These are phyloP conservation scores for Rhododendron kiyosumense DNA, from an alignment of 148 eudicot genomes.

Conservation along the genomic window DNA sequence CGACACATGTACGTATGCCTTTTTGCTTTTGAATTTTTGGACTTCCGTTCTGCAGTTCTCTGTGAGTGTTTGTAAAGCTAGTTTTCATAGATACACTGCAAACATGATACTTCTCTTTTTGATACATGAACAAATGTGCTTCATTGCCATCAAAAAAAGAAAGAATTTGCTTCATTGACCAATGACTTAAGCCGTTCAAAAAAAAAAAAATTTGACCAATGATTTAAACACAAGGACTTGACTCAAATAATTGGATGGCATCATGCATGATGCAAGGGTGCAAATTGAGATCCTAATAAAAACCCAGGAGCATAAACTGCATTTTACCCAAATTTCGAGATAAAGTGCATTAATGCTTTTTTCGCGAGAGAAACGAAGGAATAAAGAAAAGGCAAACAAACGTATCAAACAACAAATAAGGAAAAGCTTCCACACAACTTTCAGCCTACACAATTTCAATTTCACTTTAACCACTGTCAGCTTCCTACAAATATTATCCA, in stretches of 20 bases:
- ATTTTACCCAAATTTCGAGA: too few relatives aligned
- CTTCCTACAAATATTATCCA: constrained; percentile 2
- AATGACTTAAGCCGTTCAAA: too few relatives aligned
- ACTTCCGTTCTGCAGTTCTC: too few relatives aligned
- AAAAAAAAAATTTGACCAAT: too few relatives aligned
- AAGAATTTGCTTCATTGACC: too few relatives aligned
- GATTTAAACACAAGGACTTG: not conserved
- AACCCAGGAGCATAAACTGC: too few relatives aligned
- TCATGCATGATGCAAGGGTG: too few relatives aligned
- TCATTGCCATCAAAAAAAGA: not conserved
- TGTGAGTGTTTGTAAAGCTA: too few relatives aligned
- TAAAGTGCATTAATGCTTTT: not conserved
- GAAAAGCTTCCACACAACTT: not conserved
- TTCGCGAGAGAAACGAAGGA: not conserved
- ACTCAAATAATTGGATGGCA: not conserved
- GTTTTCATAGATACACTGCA: not conserved
- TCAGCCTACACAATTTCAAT: not conserved
- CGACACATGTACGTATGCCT: not conserved
- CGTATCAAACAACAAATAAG: not conserved
- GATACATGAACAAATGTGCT: not conserved
- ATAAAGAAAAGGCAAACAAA: too few relatives aligned
- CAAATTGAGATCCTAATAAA: too few relatives aligned
- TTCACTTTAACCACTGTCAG: not conserved
- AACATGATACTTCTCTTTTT: not conserved
- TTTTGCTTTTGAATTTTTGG: too few relatives aligned